Percentiles rank a stretch among this genome's conserved stretches.
Evolutionary conservation across 1,139 yeast genomes (phyloP).

Genomic region (Ashbya aceris): DNA sequence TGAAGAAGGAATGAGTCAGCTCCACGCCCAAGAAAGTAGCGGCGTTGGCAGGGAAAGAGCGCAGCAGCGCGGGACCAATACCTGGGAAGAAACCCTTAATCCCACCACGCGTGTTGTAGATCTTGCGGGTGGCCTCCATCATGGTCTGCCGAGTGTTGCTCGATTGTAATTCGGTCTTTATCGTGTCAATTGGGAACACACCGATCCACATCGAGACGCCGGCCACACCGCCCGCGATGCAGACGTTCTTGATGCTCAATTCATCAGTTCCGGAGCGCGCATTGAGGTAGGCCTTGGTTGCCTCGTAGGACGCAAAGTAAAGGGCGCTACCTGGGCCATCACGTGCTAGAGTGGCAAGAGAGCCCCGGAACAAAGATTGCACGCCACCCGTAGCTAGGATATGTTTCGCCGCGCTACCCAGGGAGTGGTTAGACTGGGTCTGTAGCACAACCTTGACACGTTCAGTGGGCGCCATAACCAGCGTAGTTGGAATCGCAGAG

Average conservation of each 20-base stretch:
- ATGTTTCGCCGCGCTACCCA: constrained; percentile 43
- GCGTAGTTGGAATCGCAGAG: constrained; percentile 89
- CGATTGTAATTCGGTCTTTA: constrained; percentile 78
- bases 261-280: constrained; percentile 29
- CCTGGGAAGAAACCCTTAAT: constrained; percentile 95
- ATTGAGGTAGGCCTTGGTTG: constrained; percentile 56
- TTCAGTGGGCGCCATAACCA: constrained; percentile 95
- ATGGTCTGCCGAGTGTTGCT: constrained; percentile 50
- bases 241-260: constrained; percentile 63
- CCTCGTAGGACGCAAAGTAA: constrained; percentile 91
- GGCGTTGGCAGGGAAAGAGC: constrained; percentile 97
- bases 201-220: constrained; percentile 97
- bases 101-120: constrained; percentile 63
- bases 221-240: constrained; percentile 89
- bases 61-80: constrained; percentile 85
- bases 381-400: constrained; percentile 78
- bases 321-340: constrained; percentile 99
- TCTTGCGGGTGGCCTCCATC: constrained; percentile 51
- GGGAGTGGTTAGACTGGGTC: constrained; percentile 46
- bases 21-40: constrained; percentile 97
- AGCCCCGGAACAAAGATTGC: constrained; percentile 79
- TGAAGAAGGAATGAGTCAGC: constrained; percentile 63
- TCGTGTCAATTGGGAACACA: constrained; percentile 93
- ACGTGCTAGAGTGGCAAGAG: constrained; percentile 84
- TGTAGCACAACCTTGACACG: constrained; percentile 92